A percentile compares a stretch with the other conserved stretches of the same genome.
These are phyloP conservation scores for Trematosphaeria pertusa DNA, from an alignment of 2,329 filamentous ascomycete genomes.

Conservation along the genomic window DNA sequence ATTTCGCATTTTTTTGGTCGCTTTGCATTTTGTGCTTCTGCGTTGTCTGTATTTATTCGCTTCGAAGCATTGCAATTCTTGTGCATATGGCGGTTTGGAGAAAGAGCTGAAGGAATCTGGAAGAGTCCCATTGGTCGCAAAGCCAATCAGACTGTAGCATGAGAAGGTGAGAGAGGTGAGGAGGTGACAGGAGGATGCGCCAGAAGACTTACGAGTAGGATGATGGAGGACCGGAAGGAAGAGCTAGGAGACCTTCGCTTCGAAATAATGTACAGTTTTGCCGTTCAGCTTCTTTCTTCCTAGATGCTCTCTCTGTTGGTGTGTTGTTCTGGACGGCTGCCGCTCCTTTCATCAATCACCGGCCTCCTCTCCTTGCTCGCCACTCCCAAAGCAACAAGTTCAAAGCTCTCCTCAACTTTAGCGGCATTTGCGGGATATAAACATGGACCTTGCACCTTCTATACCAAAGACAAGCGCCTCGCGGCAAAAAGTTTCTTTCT, in stretches of 20 bases:
- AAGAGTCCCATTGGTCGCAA: not conserved
- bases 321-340: slow-evolving; percentile 2
- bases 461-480: slow-evolving; percentile 30
- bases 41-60: slow-evolving; percentile 3
- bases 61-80: slow-evolving; percentile 1
- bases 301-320: not conserved
- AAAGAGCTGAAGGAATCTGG: slow-evolving; percentile 10
- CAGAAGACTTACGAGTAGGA: not conserved
- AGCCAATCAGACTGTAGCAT: not conserved
- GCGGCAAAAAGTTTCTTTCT: slow-evolving; percentile 23
- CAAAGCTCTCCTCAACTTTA: slow-evolving; percentile 6
- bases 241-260: slow-evolving; percentile 19
- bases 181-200: not conserved
- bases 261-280: slow-evolving; percentile 35
- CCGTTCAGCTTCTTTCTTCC: slow-evolving; percentile 9
- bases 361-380: not conserved
- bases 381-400: slow-evolving; percentile 5
- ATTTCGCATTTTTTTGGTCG: slow-evolving; percentile 10
- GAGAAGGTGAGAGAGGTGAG: slow-evolving; percentile 1
- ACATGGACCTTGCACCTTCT: slow-evolving; percentile 12
- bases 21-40: slow-evolving; percentile 13
- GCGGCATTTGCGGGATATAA: slow-evolving; percentile 15
- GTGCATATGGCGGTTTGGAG: slow-evolving; percentile 17
- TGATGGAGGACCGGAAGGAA: slow-evolving; percentile 5
- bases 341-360: slow-evolving; percentile 4